Evolutionary conservation across 2,329 filamentous ascomycete species (phyloP).

Genomic region (Neonectria coccinea): DNA sequence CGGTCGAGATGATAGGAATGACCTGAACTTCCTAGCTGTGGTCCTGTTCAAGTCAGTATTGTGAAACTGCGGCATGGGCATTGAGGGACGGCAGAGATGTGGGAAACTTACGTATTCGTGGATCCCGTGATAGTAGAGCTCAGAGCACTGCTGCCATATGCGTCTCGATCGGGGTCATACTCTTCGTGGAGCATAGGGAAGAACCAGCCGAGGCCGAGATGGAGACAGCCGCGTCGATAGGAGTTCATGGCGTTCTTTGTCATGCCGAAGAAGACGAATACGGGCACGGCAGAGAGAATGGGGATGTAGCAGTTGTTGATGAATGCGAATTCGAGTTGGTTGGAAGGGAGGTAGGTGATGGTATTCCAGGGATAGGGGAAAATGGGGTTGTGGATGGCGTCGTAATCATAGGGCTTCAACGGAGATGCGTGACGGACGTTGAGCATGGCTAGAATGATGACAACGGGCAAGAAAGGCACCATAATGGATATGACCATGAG

Average conservation of each 20-base stretch:
- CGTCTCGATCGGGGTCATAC: slow-evolving; percentile 52
- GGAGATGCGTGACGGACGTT: slow-evolving; percentile 54
- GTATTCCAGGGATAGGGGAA: slow-evolving; percentile 59
- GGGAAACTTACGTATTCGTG: slow-evolving; percentile 36
- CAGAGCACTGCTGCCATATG: slow-evolving; percentile 34
- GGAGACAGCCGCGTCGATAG: slow-evolving; percentile 57
- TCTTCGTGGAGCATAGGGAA: slow-evolving; percentile 57
- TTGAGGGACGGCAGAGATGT: too few species aligned
- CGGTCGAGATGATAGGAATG: slow-evolving; percentile 38
- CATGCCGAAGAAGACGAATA: slow-evolving; percentile 67
- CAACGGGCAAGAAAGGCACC: slow-evolving; percentile 63
- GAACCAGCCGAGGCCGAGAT: slow-evolving; percentile 56
- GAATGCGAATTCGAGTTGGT: slow-evolving; percentile 52
- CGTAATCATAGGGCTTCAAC: slow-evolving; percentile 55
- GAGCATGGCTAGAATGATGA: slow-evolving; percentile 53
- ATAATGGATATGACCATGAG: slow-evolving; percentile 66
- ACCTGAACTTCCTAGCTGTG: slow-evolving; percentile 35
- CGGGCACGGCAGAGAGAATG: slow-evolving; percentile 59
- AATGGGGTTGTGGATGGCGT: slow-evolving; percentile 54
- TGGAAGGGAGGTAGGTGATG: slow-evolving; percentile 59
- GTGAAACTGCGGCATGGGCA: not conserved
- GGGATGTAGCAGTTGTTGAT: slow-evolving; percentile 63
- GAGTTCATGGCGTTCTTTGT: slow-evolving; percentile 65
- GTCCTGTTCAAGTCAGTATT: slow-evolving; percentile 30
- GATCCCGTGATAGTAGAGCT: slow-evolving; percentile 41